These are phyloP conservation scores for Suhomyces bribrorum DNA, from an alignment of 1,139 yeast genomes.

Conservation along the genomic window DNA sequence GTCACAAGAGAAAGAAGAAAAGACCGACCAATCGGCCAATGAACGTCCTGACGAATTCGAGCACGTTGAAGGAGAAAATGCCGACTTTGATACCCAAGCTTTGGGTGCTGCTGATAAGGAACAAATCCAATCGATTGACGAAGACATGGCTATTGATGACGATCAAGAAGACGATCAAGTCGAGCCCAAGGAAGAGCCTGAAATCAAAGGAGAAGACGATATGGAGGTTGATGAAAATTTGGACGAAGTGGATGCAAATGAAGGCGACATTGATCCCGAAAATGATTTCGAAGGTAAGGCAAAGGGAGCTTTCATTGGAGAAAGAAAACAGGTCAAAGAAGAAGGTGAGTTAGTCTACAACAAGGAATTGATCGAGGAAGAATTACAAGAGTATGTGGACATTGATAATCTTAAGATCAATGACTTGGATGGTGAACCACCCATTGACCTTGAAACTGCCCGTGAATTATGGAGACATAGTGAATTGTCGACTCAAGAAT, in stretches of 20 bases:
- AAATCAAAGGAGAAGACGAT: slow-evolving; percentile 21
- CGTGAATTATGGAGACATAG: slow-evolving; percentile 79
- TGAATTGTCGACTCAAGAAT: slow-evolving; percentile 80
- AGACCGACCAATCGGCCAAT: slow-evolving; percentile 52
- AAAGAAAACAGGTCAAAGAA: slow-evolving; percentile 37
- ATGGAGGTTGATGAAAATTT: slow-evolving; percentile 24
- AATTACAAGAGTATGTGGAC: slow-evolving; percentile 31
- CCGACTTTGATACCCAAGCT: slow-evolving; percentile 82
- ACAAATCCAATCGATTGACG: slow-evolving; percentile 75
- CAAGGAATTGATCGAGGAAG: slow-evolving; percentile 28
- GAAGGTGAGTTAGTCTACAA: slow-evolving; percentile 23
- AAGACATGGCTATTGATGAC: slow-evolving; percentile 84
- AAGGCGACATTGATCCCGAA: slow-evolving; percentile 30
- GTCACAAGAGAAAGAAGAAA: slow-evolving; percentile 48
- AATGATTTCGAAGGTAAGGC: slow-evolving; percentile 55
- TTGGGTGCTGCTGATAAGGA: slow-evolving; percentile 87
- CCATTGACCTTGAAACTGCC: slow-evolving; percentile 63
- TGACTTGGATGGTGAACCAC: slow-evolving; percentile 33
- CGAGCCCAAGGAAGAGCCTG: slow-evolving; percentile 21
- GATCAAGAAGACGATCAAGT: slow-evolving; percentile 33
- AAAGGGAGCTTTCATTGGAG: slow-evolving; percentile 55
- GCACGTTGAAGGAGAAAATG: slow-evolving; percentile 82
- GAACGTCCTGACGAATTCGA: slow-evolving; percentile 87
- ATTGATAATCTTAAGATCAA: slow-evolving; percentile 28
- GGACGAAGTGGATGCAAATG: slow-evolving; percentile 24